Percentiles rank a stretch among this genome's conserved stretches.
These are phyloP conservation scores for Linderina pennispora DNA, from an alignment of 192 early-diverging fungal genomes.

Conservation along the genomic window DNA sequence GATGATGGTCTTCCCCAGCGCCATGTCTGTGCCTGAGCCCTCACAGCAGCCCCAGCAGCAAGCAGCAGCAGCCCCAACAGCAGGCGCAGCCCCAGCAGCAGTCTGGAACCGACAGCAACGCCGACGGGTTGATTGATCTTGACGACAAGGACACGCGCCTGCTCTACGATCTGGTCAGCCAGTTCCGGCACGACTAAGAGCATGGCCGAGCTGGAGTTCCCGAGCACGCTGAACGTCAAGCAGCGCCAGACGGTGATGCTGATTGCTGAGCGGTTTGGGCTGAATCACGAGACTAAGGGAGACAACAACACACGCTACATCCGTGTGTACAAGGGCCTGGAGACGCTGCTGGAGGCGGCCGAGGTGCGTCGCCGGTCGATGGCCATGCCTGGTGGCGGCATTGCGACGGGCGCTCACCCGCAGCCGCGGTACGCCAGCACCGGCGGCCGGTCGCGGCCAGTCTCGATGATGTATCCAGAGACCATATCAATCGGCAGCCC, in stretches of 20 bases:
- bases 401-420: neutral
- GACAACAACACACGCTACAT: constrained; percentile 32
- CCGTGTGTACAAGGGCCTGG: constrained; percentile 46
- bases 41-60: neutral
- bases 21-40: constrained; percentile 34
- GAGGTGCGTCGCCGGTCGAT: constrained; percentile 42
- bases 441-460: constrained; percentile 30
- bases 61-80: constrained; percentile 4
- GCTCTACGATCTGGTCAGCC: constrained; percentile 65
- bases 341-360: constrained; percentile 38
- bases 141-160: constrained; percentile 64
- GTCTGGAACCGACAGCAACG: constrained; percentile 5
- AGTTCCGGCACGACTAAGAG: constrained; percentile 65
- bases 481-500: constrained; percentile 29
- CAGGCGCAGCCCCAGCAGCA: constrained; percentile 17
- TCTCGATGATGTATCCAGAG: constrained; percentile 45
- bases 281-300: constrained; percentile 48
- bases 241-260: constrained; percentile 59
- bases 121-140: constrained; percentile 50
- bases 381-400: constrained; percentile 13
- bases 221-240: constrained; percentile 51
- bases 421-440: constrained; percentile 20
- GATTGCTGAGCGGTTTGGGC: constrained; percentile 66
- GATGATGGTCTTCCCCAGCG: constrained; percentile 42
- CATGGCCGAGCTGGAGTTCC: constrained; percentile 60